phyloP scores from a whole-genome alignment of 306 rosid species.

The Cicer judaicum region DNA sequence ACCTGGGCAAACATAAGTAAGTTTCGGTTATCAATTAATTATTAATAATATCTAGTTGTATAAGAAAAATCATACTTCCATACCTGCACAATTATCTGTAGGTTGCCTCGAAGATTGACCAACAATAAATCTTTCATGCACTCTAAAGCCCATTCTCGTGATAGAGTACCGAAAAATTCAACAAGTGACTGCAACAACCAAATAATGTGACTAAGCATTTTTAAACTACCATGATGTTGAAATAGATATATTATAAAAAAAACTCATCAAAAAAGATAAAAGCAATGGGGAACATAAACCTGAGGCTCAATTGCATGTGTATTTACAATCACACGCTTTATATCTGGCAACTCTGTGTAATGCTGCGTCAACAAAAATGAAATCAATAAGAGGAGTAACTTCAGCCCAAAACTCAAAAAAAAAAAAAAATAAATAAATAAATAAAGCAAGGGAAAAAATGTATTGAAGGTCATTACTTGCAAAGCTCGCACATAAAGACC shows the following conservation, averaged over 20 bases:
- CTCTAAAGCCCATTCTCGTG: slow-evolving; percentile 96
- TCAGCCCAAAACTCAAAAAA: slow-evolving; percentile 7
- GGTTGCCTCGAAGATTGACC: slow-evolving; percentile 97
- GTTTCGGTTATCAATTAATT: slow-evolving; percentile 39
- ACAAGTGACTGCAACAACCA: slow-evolving; percentile 79
- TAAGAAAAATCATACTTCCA: slow-evolving; percentile 6
- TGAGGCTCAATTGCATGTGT: slow-evolving; percentile 99
- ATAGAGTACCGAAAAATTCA: slow-evolving; percentile 94
- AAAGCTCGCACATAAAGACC: slow-evolving; percentile 95
- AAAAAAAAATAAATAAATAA: too few relatives aligned
- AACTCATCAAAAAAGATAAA: slow-evolving; percentile 6
- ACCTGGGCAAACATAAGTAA: slow-evolving; percentile 58
- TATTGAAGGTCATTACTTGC: slow-evolving; percentile 67
- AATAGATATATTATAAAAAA: slow-evolving; percentile 24
- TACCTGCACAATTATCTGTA: slow-evolving; percentile 98
- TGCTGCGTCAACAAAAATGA: slow-evolving; percentile 70
- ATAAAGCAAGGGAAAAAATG: not conserved
- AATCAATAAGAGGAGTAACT: slow-evolving; percentile 28
- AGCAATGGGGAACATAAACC: slow-evolving; percentile 58
- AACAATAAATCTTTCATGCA: slow-evolving; percentile 98
- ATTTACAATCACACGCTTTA: slow-evolving; percentile 93
- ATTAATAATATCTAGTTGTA: slow-evolving; percentile 16
- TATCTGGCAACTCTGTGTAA: slow-evolving; percentile 96
- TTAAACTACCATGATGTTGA: slow-evolving; percentile 8
- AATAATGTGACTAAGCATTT: slow-evolving; percentile 39